Evolutionary conservation across 1,284 basidiomycete genomes (phyloP), one percentile per base, ranked within the genome.

Genomic region (Somion occarium): DNA sequence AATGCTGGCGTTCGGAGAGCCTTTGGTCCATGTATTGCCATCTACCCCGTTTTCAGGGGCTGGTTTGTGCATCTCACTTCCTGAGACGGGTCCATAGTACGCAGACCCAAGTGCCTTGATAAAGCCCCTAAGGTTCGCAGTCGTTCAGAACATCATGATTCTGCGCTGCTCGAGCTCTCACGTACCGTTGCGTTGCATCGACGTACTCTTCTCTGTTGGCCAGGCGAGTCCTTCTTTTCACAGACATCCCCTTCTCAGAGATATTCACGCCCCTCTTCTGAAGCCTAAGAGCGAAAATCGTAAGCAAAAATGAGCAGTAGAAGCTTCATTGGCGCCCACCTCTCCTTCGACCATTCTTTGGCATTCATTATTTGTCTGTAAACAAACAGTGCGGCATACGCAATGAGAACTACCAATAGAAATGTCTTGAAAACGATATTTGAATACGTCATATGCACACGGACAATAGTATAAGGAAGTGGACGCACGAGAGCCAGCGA

Each of bases 171-270:
- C 13, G 48, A 27, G 38, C 3, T 24, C 24, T 19, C 11, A 52
- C 56, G 26, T 22, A 58, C 56, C 56, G 45, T 46, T 58, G 56
- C 18, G 56, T 58, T 1, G 56, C 53, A 46, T 58, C 56, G n/a
- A 55, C 38, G 38, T 58, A 58, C 24, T 53, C 42, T 38, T 55
- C 56, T 27, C 56, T 44, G 34, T 54, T 48, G 5, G 27, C 44
- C 26, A 58, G 41, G 34, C 53, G 55, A 5, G 52, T 51, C n/a
- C 46, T 27, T 9, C 49, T 49, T 45, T 55, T 55, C 13, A 58
- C 51, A 27, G 46, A 46, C 13, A 52, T 49, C 20, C 56, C 52
- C 13, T 38, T 5, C 15, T 41, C 38, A 3, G 56, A 58, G 7
- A 58, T 46, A 26, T 58, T 52, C 38, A 58, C 52, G 24, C 56